Base-by-base conservation (phyloP, 345 rosid genomes). In the Citrus unshiu region DNA sequence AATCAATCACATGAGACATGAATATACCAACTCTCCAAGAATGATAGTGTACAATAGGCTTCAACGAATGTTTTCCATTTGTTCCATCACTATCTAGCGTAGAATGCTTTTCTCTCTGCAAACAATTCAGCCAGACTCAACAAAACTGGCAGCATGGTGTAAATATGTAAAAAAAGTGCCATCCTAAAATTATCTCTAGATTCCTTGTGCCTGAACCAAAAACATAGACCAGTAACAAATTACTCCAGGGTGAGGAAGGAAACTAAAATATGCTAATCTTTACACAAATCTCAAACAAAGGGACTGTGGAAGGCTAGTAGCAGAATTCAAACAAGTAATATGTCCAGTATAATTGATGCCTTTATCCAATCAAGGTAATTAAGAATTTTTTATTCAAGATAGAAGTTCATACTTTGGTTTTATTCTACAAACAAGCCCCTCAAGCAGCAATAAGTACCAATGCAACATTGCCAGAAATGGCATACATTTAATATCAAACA, bases 1-100 rank as follows among this genome's bases (percentile, higher is more conserved):
- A 62, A 79, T 71, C 61, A 22, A 77, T 39, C 69, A 30, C 58
- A 76, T 30, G 70, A 81, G 84, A 81, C 63, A 24, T 81, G 78
- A 82, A 76, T 83, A 73, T 89, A 96, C 99, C 99, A 82, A 96
- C 89, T 94, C 98, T 91, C 99, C 99, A 96, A 37, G 97, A 88
- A 75, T 94, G 99, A 80, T 91, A 94, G 89, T 94, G 70, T 77
- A 92, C 86, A 76, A 96, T 91, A 32, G 98, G 94, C 83, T 93
- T 96, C 85, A 91, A 68, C 16, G 90, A 79, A 71, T 72, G 84
- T 89, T 94, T 96, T 79, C 91, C 92, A 74, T 69, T 84, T 64
- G 88, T 79, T 78, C 94, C 93, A 51, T 87, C 91, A 75, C 70
- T 81, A 7, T 92, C 98, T 77, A 85, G 83, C 24, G 79, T 7